Evolutionary conservation across 2,329 filamentous ascomycete species (phyloP), one percentile per base, ranked within the genome.

Genomic region (Fusarium heterosporum): DNA sequence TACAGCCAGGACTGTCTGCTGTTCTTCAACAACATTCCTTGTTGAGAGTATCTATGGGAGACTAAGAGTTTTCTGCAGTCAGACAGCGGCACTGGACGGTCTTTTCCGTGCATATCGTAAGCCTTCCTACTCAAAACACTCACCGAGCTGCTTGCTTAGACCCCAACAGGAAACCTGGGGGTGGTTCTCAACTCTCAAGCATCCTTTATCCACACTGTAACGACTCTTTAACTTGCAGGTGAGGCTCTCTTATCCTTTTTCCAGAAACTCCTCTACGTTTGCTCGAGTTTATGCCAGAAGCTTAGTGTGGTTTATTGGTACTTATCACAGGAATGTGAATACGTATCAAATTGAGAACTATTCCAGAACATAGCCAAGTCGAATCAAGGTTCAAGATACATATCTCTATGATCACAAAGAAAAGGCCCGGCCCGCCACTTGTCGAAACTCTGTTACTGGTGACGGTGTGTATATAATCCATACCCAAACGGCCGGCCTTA

Each of bases 401-500:
- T 12, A 5, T 55, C 26, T 19, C 26, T 43, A 41, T 19, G 14
- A 54, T 10, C 26, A 56, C 42, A 47, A 52, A 56, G 42, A 54
- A 68, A 60, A 69, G 69, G 69, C 41, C 56, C 70, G 57, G 68
- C 65, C 69, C 69, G 69, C 56, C 41, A 43, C 53, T 55, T 55
- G 47, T 61, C 50, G 43, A 69, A 67, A 71, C 59, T 59, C 36
- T 70, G 54, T 53, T 60, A 29, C 30, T 34, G 46, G 38, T 42
- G 28, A n/a, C 28, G 32, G 29, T 38, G 48, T 55, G 28, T 26
- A 51, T 41, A 55, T 40, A 39, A 36, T 22, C 17, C 16, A 36
- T 17, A 29, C 11, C 12, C 14, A 28, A 32, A 36, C 40, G 46
- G 8, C 28, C n/a, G 39, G 32, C 26, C 19, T n/a, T 8, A 10